Evolutionary conservation across 345 rosid genomes (phyloP).

Genomic region (Sapria himalayana): DNA sequence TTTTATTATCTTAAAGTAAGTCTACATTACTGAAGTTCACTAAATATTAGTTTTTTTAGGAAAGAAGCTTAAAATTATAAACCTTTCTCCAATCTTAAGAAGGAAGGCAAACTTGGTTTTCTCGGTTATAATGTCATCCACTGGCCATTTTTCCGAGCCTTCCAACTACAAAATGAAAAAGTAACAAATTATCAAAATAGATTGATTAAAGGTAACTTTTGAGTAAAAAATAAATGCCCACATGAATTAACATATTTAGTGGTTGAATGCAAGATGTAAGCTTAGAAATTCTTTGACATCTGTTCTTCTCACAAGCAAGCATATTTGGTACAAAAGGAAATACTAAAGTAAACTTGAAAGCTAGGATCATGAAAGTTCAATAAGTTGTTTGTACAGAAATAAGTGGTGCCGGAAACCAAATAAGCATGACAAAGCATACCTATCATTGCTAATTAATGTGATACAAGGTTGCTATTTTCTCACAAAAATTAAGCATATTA

Average conservation of each 20-base stretch:
- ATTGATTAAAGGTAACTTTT: too few species aligned
- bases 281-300: slow-evolving; percentile 23
- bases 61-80: slow-evolving; percentile 8
- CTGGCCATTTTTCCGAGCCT: slow-evolving; percentile 96
- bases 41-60: too few species aligned
- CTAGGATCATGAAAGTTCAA: too few species aligned
- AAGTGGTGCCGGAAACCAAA: too few species aligned
- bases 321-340: slow-evolving; percentile 91
- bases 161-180: slow-evolving; percentile 42
- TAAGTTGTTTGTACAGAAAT: too few species aligned
- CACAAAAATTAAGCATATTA: too few species aligned
- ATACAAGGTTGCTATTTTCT: too few species aligned
- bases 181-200: slow-evolving; percentile 4
- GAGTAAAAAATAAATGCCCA: neutral
- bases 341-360: slow-evolving; percentile 73
- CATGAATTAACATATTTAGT: slow-evolving; percentile 90
- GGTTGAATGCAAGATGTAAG: slow-evolving; percentile 47
- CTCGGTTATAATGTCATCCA: slow-evolving; percentile 67
- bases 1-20: too few species aligned
- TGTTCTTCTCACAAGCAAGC: slow-evolving; percentile 28
- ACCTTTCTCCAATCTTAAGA: slow-evolving; percentile 82
- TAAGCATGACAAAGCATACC: too few species aligned
- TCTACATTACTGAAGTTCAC: too few species aligned
- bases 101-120: slow-evolving; percentile 84
- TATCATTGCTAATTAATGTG: too few species aligned